phyloP scores from a whole-genome alignment of 768 basidiomycete genomes.

The Boletus sp. region DNA sequence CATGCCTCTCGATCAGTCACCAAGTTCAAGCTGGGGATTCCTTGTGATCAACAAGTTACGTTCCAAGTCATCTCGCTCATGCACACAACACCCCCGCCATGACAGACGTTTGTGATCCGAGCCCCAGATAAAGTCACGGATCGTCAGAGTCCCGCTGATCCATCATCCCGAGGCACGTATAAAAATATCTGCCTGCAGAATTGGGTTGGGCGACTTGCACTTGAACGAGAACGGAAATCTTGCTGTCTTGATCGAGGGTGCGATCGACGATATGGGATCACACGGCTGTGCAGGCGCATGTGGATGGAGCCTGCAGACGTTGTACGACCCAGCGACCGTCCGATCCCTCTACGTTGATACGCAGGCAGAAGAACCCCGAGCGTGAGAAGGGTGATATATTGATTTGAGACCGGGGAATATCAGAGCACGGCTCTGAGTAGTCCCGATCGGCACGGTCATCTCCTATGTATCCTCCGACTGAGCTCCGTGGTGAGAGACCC shows the following conservation, averaged over 20 bases:
- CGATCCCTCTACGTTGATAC: slow-evolving; percentile 30
- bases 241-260: background rate
- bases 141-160: slow-evolving; percentile 16
- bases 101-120: slow-evolving; percentile 18
- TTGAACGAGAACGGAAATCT: slow-evolving; percentile 23
- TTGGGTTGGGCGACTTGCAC: slow-evolving; percentile 31
- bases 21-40: too few relatives aligned
- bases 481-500: slow-evolving; percentile 1
- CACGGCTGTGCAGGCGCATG: background rate
- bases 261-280: background rate
- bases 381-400: slow-evolving; percentile 34
- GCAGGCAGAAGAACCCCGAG: slow-evolving; percentile 28
- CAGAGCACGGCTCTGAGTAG: background rate
- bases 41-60: too few relatives aligned
- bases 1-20: too few relatives aligned
- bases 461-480: background rate
- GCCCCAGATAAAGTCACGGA: slow-evolving; percentile 12
- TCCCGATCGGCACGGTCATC: background rate
- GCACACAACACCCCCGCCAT: slow-evolving; percentile 29
- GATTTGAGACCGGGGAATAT: slow-evolving; percentile 12
- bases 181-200: slow-evolving; percentile 25
- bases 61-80: background rate
- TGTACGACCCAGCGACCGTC: slow-evolving; percentile 29
- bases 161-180: slow-evolving; percentile 29
- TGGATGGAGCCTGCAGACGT: slow-evolving; percentile 16